Evolutionary conservation across 225 moss, liverwort and hornwort genomes (phyloP).

Genomic region (Anthoceros angustus): DNA sequence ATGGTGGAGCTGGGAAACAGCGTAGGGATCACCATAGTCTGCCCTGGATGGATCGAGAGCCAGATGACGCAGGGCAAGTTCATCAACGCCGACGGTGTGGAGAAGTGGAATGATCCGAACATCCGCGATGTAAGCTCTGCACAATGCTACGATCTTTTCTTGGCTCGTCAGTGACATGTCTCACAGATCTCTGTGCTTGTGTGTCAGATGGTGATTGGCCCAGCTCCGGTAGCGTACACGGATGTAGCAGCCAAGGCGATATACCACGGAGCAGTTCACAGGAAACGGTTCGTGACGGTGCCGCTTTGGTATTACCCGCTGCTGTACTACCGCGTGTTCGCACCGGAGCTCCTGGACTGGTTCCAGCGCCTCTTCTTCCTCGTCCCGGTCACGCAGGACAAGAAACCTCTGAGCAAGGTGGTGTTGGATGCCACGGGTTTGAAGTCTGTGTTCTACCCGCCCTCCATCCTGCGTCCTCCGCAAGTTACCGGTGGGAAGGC

Average conservation of each 20-base stretch:
- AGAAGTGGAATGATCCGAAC: not conserved
- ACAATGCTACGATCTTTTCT: not conserved
- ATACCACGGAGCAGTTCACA: not conserved
- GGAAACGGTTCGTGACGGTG: not conserved
- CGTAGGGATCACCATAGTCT: not conserved
- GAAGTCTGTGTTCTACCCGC: not conserved
- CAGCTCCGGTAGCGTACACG: not conserved
- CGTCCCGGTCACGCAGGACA: not conserved
- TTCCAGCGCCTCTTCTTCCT: not conserved
- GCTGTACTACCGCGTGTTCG: not conserved
- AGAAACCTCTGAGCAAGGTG: not conserved
- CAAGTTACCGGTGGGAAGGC: not conserved
- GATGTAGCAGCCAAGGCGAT: not conserved
- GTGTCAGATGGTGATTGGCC: not conserved
- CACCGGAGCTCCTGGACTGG: not conserved
- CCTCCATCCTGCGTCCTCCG: not conserved
- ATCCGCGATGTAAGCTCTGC: not conserved
- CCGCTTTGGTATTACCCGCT: not conserved
- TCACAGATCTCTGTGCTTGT: not conserved
- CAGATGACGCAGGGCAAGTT: conserved; percentile 5
- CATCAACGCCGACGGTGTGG: not conserved
- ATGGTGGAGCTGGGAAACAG: not conserved
- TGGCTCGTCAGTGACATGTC: not conserved
- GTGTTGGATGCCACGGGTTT: not conserved
- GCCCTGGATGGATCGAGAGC: not conserved